Evolutionary conservation across 179 eudicot genomes (phyloP).

Genomic region (Spergularia azorica): DNA sequence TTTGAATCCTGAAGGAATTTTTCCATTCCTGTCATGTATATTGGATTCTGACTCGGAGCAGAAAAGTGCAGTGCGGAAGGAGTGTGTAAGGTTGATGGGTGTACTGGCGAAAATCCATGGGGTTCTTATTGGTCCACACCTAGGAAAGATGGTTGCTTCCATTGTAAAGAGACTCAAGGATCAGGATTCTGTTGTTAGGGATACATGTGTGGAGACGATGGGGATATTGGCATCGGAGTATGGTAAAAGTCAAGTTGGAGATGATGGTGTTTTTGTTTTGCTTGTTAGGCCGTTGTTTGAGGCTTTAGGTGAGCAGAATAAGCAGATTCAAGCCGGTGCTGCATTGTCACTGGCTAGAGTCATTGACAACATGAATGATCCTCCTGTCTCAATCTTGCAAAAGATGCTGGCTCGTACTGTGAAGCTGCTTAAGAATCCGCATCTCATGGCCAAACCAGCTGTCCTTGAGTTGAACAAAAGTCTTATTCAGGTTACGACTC

Average conservation of each 20-base stretch:
- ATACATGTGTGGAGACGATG: slow-evolving; percentile 73
- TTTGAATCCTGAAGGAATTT: slow-evolving; percentile 62
- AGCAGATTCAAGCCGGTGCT: slow-evolving; percentile 77
- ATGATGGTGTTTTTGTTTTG: slow-evolving; percentile 49
- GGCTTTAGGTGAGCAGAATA: slow-evolving; percentile 85
- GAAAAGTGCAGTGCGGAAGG: slow-evolving; percentile 76
- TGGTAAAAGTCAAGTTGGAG: slow-evolving; percentile 40
- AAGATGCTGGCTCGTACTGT: slow-evolving; percentile 65
- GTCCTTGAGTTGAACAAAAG: slow-evolving; percentile 77
- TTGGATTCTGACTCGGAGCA: slow-evolving; percentile 75
- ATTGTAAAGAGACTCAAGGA: slow-evolving; percentile 86
- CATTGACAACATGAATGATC: slow-evolving; percentile 60
- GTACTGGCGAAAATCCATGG: slow-evolving; percentile 52
- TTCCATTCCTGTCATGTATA: slow-evolving; percentile 72
- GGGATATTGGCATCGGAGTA: slow-evolving; percentile 73
- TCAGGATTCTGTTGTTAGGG: slow-evolving; percentile 76
- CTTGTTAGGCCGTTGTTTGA: slow-evolving; percentile 86
- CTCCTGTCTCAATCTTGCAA: slow-evolving; percentile 68
- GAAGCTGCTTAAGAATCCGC: slow-evolving; percentile 77
- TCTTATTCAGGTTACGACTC: slow-evolving; percentile 65
- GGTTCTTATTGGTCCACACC: slow-evolving; percentile 49
- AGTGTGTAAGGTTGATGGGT: slow-evolving; percentile 74
- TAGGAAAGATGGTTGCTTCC: slow-evolving; percentile 68
- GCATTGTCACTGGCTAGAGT: slow-evolving; percentile 78
- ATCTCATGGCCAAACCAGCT: slow-evolving; percentile 89